These are phyloP conservation scores for Aspergillus funiculosus DNA, from an alignment of 495 filamentous ascomycete genomes.

Conservation along the genomic window DNA sequence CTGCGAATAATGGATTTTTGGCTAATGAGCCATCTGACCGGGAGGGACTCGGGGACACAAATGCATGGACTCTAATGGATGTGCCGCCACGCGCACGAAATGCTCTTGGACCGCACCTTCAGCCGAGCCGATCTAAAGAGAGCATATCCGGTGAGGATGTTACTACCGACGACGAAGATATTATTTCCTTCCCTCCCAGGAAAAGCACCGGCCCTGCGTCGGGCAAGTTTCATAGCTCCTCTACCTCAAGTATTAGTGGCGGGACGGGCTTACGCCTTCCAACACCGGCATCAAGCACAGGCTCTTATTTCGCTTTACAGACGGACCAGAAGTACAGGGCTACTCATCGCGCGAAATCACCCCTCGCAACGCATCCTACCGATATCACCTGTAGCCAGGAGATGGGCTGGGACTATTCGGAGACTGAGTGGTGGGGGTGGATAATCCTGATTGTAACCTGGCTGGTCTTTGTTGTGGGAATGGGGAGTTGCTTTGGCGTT, in stretches of 20 bases:
- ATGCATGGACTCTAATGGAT: slow-evolving; percentile 24
- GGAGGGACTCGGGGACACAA: slow-evolving; percentile 8
- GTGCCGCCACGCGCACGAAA: slow-evolving; percentile 21
- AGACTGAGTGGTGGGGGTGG: slow-evolving; percentile 97
- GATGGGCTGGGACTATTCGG: slow-evolving; percentile 71
- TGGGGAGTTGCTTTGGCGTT: slow-evolving; percentile 93
- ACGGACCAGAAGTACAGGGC: slow-evolving; percentile 30
- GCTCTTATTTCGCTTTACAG: slow-evolving; percentile 57
- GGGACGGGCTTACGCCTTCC: slow-evolving; percentile 31
- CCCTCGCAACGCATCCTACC: slow-evolving; percentile 45
- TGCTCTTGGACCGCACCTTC: slow-evolving; percentile 21
- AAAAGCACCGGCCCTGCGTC: slow-evolving; percentile 22
- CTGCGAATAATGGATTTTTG: slow-evolving; percentile 15
- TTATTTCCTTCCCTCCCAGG: slow-evolving; percentile 50
- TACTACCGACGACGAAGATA: slow-evolving; percentile 78
- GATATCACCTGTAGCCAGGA: slow-evolving; percentile 36
- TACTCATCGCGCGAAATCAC: slow-evolving; percentile 55
- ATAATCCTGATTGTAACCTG: slow-evolving; percentile 83
- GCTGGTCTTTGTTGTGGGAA: slow-evolving; percentile 90
- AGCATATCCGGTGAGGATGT: slow-evolving; percentile 58
- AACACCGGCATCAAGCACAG: slow-evolving; percentile 53
- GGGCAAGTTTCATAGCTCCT: slow-evolving; percentile 21
- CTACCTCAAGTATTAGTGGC: slow-evolving; percentile 12
- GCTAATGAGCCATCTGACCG: slow-evolving; percentile 20
- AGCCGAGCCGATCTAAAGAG: slow-evolving; percentile 40